Evolutionary conservation across 2,329 filamentous ascomycete genomes (phyloP).

Genomic region (Cytospora piceicola): DNA sequence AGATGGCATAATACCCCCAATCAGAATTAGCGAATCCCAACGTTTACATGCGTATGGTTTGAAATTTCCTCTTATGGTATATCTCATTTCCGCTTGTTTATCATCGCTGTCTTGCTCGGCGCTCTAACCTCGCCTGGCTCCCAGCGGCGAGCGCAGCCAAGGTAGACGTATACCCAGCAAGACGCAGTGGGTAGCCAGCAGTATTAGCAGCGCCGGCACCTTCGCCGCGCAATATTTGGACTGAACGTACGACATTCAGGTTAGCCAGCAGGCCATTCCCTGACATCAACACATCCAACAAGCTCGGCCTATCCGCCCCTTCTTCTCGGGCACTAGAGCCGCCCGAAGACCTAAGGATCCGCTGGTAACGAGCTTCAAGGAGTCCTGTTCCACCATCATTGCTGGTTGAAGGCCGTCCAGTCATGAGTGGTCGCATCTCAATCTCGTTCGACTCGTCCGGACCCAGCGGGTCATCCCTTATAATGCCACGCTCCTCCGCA

Average conservation of each 20-base stretch:
- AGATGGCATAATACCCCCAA: slow-evolving; percentile 62
- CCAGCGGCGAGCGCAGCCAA: slow-evolving; percentile 56
- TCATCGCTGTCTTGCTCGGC: slow-evolving; percentile 30
- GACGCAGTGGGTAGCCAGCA: slow-evolving; percentile 56
- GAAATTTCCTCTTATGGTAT: slow-evolving; percentile 26
- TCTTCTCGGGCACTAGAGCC: slow-evolving; percentile 32
- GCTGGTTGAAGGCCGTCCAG: slow-evolving; percentile 25
- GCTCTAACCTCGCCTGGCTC: slow-evolving; percentile 42
- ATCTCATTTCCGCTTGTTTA: slow-evolving; percentile 17
- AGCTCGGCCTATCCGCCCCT: slow-evolving; percentile 42
- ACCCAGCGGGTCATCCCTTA: slow-evolving; percentile 43
- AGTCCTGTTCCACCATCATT: slow-evolving; percentile 35
- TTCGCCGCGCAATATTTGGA: slow-evolving; percentile 52
- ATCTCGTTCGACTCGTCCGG: slow-evolving; percentile 48
- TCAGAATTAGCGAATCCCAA: slow-evolving; percentile 16
- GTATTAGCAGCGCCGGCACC: slow-evolving; percentile 44
- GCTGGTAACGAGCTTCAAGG: slow-evolving; percentile 26
- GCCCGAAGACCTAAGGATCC: slow-evolving; percentile 31
- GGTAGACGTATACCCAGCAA: slow-evolving; percentile 58
- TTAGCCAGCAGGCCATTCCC: slow-evolving; percentile 59
- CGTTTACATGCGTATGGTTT: slow-evolving; percentile 36
- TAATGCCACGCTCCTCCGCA: slow-evolving; percentile 59
- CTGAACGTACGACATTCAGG: slow-evolving; percentile 56
- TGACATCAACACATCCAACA: slow-evolving; percentile 55
- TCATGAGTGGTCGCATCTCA: slow-evolving; percentile 48